A percentile compares a stretch with the other conserved stretches of the same genome.
Evolutionary conservation across 805 yeast genomes (phyloP).

Genomic region (Myxozyma mucilagina): DNA sequence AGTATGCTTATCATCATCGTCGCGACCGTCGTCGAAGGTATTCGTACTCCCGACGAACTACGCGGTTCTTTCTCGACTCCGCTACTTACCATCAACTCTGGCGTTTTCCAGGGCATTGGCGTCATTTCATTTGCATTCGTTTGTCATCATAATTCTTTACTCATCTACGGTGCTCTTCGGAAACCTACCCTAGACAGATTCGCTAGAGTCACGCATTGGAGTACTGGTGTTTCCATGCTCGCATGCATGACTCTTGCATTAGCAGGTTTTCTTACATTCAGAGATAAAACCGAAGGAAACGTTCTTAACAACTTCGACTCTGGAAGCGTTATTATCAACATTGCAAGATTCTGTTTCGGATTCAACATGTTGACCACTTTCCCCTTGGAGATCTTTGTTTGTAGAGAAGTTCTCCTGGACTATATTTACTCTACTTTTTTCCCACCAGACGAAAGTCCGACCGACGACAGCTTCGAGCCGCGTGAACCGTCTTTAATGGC

Average conservation of each 20-base stretch:
- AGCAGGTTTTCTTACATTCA: constrained; percentile 74
- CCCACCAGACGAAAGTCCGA: neutral
- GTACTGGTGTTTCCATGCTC: constrained; percentile 76
- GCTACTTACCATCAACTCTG: constrained; percentile 53
- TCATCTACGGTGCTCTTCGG: constrained; percentile 80
- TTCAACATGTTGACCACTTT: constrained; percentile 89
- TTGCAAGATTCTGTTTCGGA: constrained; percentile 90
- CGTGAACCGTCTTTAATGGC: constrained; percentile 14
- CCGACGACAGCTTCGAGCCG: neutral
- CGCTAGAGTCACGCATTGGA: constrained; percentile 74
- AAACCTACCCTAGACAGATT: constrained; percentile 76
- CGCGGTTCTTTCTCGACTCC: constrained; percentile 45
- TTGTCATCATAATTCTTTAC: constrained; percentile 91
- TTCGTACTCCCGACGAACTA: constrained; percentile 44
- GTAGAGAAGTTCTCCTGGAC: constrained; percentile 82
- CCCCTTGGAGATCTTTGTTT: constrained; percentile 87
- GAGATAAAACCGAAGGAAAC: constrained; percentile 79
- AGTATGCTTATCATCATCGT: constrained; percentile 80
- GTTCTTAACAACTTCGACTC: constrained; percentile 82
- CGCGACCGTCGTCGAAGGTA: constrained; percentile 74
- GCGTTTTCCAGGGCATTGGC: constrained; percentile 85
- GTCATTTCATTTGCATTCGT: constrained; percentile 94
- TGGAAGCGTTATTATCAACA: constrained; percentile 70
- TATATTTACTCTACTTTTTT: constrained; percentile 40
- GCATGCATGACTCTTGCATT: constrained; percentile 78